Base-by-base conservation (phyloP, 1,284 basidiomycete species). In the Trametes sp. region DNA sequence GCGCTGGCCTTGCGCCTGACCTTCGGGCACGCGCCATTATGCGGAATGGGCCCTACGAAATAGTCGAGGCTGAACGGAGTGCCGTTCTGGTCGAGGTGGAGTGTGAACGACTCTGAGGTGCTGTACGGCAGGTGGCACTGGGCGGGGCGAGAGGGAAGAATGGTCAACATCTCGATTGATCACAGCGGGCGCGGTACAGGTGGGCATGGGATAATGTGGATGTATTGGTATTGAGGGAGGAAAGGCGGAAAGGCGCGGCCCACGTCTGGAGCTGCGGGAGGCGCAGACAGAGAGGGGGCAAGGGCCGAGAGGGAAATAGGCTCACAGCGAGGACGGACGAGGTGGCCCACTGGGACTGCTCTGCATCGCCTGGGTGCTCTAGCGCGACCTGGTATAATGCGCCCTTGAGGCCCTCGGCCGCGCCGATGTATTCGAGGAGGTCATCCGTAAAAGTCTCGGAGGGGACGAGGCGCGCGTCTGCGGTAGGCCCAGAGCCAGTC, bases 351-450 rank as follows among this genome's bases (percentile, higher is more conserved):
- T 82, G 76, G 5, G 78, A 74, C 64, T 78, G 78, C 59, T 77
- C 76, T 24, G 74, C 59, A 41, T 81, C 81, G n/a, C 77, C 81
- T n/a, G 78, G 77, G 54, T 77, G 82, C 70, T 88, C 82, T 66
- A 95, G 76, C 52, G 91, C 89, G 56, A 94, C 76, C 77, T 95
- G 92, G 76, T 94, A 94, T 68, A 90, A 76, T 14, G 83, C 81
- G 21, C 77, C 76, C 28, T 77, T 54, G 38, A 57, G 52, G 46
- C 54, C 62, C 51, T 66, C 57, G 53, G 50, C 60, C 45, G 63
- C 29, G n/a, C 29, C 36, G 36, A 61, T 48, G 51, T 63, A 61
- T 3, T 64, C 29, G 6, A 57, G 48, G 44, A 67, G 59, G 23
- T 78, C 76, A 53, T 80, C 76, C 70, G 68, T 50, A 53, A 84